Base-by-base conservation (phyloP, 352 stramenopile species). In the Globisporangium rhizosaccharum region DNA sequence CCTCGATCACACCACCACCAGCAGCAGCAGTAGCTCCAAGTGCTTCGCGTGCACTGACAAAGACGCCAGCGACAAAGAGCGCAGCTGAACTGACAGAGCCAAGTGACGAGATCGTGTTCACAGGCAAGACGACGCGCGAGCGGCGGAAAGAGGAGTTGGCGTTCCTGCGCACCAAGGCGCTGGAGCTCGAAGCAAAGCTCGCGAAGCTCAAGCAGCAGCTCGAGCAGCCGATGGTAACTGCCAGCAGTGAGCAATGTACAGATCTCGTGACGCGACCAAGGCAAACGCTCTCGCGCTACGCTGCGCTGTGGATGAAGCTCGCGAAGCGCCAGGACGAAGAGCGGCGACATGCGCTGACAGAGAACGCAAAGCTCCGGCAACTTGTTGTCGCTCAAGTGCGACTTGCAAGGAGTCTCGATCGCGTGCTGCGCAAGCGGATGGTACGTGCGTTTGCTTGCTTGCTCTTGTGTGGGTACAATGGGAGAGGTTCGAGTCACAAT, bases 161-260 rank as follows among this genome's bases (percentile, higher is more conserved):
- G 12, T 63, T 70, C 45, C 51, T 81, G 26, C 67, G 70, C 28
- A 47, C 44, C 1, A 62, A 69, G 37, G 72, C 72, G 6, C 20
- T 44, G 12, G 60, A 76, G 41, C 58, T 81, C 17, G 61, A 75
- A 53, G 44, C 48, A 0, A 37, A 76, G 46, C 63, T 78, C 5
- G 41, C 55, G 30, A 30, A 59, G 33, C 33, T 39, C 33, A 39
- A 39, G 33, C 33, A 39, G 46, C 59, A 39, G 46, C 52, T 76
- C 7, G 39, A 62, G 56, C 41, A 62, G 17, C 59, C 37, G 17
- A 37, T 47, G 11, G 36, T 37, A 41, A 11, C 1, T 14, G n/a
- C 17, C 9, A 51, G 33, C 6, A 11, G 25, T 8, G 23, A 20
- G 14, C 44, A 53, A 3, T 53, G 49, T 28, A 53, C 49, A 17